phyloP scores from a whole-genome alignment of 257 asterid species.

The Mitragyna speciosa region DNA sequence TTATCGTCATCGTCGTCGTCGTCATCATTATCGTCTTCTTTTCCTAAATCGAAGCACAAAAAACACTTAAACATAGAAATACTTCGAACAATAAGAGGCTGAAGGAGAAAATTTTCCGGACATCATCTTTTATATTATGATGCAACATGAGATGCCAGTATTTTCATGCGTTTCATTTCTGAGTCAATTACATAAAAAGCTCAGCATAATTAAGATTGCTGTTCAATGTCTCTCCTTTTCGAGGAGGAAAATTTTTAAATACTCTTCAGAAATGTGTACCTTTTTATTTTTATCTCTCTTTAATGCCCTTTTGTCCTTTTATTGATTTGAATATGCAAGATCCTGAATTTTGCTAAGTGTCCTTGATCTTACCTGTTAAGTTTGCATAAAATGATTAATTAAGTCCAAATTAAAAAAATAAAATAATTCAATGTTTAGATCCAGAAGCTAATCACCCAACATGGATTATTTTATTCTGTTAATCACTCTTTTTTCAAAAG shows the following conservation, averaged over 20 bases:
- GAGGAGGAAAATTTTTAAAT: too few species aligned
- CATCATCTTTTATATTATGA: not conserved
- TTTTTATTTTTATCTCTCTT: not conserved
- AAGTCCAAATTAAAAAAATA: not conserved
- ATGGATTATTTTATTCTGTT: not conserved
- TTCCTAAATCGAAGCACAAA: too few species aligned
- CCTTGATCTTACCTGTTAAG: not conserved
- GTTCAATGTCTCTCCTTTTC: not conserved
- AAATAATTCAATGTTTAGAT: not conserved
- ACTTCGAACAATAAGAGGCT: not conserved
- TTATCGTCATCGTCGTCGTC: too few species aligned
- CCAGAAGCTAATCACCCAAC: not conserved
- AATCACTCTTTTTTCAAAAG: not conserved
- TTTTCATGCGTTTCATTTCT: too few species aligned
- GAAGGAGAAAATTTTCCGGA: not conserved
- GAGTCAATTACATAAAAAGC: not conserved
- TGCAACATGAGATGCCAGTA: not conserved
- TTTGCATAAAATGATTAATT: not conserved
- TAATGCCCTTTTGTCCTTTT: not conserved
- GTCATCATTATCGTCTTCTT: too few species aligned
- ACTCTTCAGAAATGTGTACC: not conserved
- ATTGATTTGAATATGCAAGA: not conserved
- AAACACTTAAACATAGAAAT: too few species aligned
- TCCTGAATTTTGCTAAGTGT: not conserved
- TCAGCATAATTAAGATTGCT: not conserved